phyloP scores from a whole-genome alignment of 768 basidiomycete species.

The Pleurotus sapidus region DNA sequence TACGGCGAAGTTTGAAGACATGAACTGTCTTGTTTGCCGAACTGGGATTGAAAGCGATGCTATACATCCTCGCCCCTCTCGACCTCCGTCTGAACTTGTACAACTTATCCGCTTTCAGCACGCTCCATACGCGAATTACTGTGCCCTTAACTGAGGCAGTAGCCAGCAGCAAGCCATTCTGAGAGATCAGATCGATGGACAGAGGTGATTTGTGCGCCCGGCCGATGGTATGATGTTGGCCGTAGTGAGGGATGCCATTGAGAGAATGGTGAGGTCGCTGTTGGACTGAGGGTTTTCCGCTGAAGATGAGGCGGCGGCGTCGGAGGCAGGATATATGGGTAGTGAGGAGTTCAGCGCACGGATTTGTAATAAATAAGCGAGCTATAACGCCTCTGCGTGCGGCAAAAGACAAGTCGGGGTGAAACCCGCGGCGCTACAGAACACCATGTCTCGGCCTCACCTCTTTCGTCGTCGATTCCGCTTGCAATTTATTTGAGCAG shows the following conservation, averaged over 20 bases:
- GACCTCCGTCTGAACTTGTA: conserved; percentile 95
- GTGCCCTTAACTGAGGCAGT: conserved; percentile 95
- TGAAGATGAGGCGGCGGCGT: conserved; percentile 35
- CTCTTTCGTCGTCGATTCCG: neutral
- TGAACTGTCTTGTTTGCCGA: conserved; percentile 95
- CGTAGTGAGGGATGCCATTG: conserved; percentile 86
- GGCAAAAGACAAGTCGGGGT: too few species aligned
- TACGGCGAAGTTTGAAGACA: conserved; percentile 78
- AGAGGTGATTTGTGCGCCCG: conserved; percentile 94
- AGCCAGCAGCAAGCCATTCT: conserved; percentile 85
- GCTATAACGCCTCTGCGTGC: too few species aligned
- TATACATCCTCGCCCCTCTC: conserved; percentile 81
- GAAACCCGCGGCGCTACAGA: too few species aligned
- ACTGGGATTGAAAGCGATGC: conserved; percentile 78
- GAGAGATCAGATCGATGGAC: conserved; percentile 82
- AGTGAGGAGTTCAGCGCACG: too few species aligned
- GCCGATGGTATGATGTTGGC: conserved; percentile 93
- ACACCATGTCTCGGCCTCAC: neutral
- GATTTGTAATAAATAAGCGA: too few species aligned
- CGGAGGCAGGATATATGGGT: conserved; percentile 27
- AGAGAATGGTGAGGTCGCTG: conserved; percentile 93
- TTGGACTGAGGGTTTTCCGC: conserved; percentile 22
- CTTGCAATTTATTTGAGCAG: neutral
- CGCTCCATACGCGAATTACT: conserved; percentile 91
- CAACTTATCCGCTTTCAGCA: conserved; percentile 89